Evolutionary conservation across 306 rosid species (phyloP).

Genomic region (Hippophae tibetana): DNA sequence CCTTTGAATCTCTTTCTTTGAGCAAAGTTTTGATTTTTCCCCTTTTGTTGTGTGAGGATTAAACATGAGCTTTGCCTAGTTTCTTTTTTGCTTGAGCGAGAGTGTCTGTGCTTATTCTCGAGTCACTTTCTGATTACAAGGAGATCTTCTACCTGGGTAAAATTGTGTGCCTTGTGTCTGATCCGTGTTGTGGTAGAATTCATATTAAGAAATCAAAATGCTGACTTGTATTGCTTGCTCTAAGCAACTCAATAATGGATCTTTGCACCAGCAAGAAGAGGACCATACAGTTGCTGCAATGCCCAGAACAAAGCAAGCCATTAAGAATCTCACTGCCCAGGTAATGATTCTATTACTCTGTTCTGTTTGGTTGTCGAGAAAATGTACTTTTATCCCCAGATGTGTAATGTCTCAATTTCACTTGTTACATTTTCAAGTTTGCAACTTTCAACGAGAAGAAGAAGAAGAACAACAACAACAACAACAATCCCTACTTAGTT

Average conservation of each 20-base stretch:
- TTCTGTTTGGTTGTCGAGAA: slow-evolving; percentile 21
- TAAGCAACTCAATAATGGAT: slow-evolving; percentile 82
- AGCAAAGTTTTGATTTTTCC: background rate
- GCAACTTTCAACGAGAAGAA: background rate
- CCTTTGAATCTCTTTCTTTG: slow-evolving; percentile 6
- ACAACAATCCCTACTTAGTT: background rate
- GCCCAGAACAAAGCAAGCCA: slow-evolving; percentile 78
- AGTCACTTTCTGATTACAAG: slow-evolving; percentile 1
- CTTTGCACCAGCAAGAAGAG: slow-evolving; percentile 61
- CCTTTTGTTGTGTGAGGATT: background rate
- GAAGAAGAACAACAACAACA: background rate
- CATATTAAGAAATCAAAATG: slow-evolving; percentile 37
- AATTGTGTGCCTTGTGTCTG: slow-evolving; percentile 8
- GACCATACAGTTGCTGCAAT: slow-evolving; percentile 54
- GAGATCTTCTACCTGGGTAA: slow-evolving; percentile 27
- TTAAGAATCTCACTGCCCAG: slow-evolving; percentile 83
- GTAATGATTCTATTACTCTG: slow-evolving; percentile 22
- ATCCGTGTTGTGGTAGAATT: slow-evolving; percentile 17
- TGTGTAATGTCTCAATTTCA: background rate
- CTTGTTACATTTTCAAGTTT: slow-evolving; percentile 4
- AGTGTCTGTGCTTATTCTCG: background rate
- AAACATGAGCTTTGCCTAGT: background rate
- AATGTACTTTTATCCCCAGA: slow-evolving; percentile 5
- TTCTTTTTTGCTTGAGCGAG: background rate
- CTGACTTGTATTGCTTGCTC: slow-evolving; percentile 93